A percentile compares a stretch with the other conserved stretches of the same genome.
Conservation (phyloP, 352 stramenopile genomes). For the Globisporangium uncinulatum region DNA sequence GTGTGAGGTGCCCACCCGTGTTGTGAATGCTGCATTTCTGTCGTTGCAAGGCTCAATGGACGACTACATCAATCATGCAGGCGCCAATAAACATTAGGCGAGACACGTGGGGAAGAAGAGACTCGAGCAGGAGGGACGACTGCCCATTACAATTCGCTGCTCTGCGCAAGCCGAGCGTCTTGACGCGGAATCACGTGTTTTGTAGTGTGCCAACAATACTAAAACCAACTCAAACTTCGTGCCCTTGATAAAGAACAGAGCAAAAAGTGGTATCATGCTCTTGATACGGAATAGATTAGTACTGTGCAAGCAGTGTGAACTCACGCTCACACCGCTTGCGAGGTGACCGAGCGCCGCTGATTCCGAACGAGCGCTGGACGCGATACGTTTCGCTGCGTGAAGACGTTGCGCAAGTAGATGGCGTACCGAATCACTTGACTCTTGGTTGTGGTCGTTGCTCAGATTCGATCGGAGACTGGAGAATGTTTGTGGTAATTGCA, state of each 20-base stretch:
- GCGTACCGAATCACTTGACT: too few relatives aligned
- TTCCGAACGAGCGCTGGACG: too few relatives aligned
- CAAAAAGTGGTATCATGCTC: background rate
- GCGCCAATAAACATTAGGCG: slow-evolving; percentile 5
- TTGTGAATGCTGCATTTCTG: slow-evolving; percentile 7
- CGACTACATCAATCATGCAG: slow-evolving; percentile 5
- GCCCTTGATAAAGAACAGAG: background rate
- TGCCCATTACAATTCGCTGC: slow-evolving; percentile 4
- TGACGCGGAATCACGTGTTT: background rate
- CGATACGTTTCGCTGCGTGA: too few relatives aligned
- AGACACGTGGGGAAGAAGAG: slow-evolving; percentile 8
- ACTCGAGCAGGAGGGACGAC: slow-evolving; percentile 15
- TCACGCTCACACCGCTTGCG: too few relatives aligned
- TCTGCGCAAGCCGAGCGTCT: background rate
- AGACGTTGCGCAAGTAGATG: too few relatives aligned
- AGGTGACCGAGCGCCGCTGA: too few relatives aligned
- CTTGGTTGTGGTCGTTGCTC: too few relatives aligned
- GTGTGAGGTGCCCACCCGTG: slow-evolving; percentile 7
- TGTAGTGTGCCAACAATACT: background rate
- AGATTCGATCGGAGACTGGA: too few relatives aligned
- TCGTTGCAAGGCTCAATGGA: slow-evolving; percentile 13
- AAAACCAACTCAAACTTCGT: background rate
- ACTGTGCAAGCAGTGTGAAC: too few relatives aligned
- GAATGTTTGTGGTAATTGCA: too few relatives aligned
- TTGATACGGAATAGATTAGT: background rate